Percentiles rank a stretch among this genome's conserved stretches.
phyloP scores from a whole-genome alignment of 2,329 filamentous ascomycete genomes.

The Plectosphaerella cucumerina region DNA sequence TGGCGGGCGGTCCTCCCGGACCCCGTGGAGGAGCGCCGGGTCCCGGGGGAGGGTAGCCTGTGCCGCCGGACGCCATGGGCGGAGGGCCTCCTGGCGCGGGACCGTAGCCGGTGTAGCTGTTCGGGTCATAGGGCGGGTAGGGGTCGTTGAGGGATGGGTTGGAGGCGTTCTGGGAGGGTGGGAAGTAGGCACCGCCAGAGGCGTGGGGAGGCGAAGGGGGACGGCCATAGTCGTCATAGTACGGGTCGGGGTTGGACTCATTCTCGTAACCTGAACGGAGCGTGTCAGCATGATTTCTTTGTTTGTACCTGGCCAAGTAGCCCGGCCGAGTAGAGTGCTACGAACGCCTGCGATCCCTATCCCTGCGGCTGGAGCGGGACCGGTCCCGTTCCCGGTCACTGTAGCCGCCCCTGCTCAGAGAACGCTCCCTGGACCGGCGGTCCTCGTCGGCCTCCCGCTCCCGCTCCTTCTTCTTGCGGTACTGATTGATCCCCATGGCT shows the following conservation, averaged over 20 bases:
- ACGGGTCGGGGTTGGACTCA: conserved; percentile 25
- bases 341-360: conserved; percentile 28
- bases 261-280: conserved; percentile 27
- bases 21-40: conserved; percentile 25
- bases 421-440: conserved; percentile 10
- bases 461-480: conserved; percentile 43
- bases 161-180: conserved; percentile 27
- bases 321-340: conserved; percentile 4
- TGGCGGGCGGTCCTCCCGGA: conserved; percentile 15
- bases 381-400: conserved; percentile 17
- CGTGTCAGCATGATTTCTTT: conserved; percentile 8
- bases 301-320: background rate
- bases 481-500: conserved; percentile 60
- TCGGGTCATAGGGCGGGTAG: conserved; percentile 35
- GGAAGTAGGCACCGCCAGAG: conserved; percentile 47
- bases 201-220: conserved; percentile 44
- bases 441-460: conserved; percentile 28
- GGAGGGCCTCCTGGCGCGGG: conserved; percentile 30
- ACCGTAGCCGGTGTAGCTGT: conserved; percentile 36
- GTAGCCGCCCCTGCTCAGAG: conserved; percentile 15
- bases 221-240: conserved; percentile 30
- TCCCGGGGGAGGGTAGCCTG: conserved; percentile 22
- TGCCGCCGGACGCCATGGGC: conserved; percentile 14
- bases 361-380: conserved; percentile 18
- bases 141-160: conserved; percentile 24